These are phyloP conservation scores for Coniochaeta sp. DNA, from an alignment of 2,329 filamentous ascomycete species.

Conservation along the genomic window DNA sequence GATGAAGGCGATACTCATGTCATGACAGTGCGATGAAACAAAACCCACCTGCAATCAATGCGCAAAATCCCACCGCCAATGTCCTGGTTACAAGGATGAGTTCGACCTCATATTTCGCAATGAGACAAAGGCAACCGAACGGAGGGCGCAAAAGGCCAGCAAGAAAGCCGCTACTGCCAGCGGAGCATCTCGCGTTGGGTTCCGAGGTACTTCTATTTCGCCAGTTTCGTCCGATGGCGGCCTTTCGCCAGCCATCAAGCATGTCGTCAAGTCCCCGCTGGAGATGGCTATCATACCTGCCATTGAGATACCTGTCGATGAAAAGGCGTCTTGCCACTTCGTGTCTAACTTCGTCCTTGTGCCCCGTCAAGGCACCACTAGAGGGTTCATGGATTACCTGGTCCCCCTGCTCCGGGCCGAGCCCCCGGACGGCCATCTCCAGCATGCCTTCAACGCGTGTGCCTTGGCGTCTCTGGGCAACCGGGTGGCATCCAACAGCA, in stretches of 20 bases:
- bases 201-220: background rate
- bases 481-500: slow-evolving; percentile 27
- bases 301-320: slow-evolving; percentile 41
- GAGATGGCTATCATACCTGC: slow-evolving; percentile 21
- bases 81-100: slow-evolving; percentile 63
- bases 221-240: background rate
- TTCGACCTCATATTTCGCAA: slow-evolving; percentile 68
- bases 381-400: slow-evolving; percentile 54
- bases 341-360: slow-evolving; percentile 53
- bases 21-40: slow-evolving; percentile 55
- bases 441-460: slow-evolving; percentile 52
- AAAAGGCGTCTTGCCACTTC: slow-evolving; percentile 53
- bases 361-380: slow-evolving; percentile 38
- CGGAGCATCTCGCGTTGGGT: slow-evolving; percentile 24
- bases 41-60: slow-evolving; percentile 61
- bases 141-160: slow-evolving; percentile 50
- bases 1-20: background rate
- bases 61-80: slow-evolving; percentile 53
- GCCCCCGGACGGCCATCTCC: slow-evolving; percentile 37
- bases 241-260: slow-evolving; percentile 12
- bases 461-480: slow-evolving; percentile 51
- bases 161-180: slow-evolving; percentile 31
- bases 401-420: slow-evolving; percentile 45
- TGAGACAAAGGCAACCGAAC: slow-evolving; percentile 61
- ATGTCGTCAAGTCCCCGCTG: slow-evolving; percentile 12